Base-by-base conservation (phyloP, 2,329 filamentous ascomycete genomes). In the Stemphylium beticola region DNA sequence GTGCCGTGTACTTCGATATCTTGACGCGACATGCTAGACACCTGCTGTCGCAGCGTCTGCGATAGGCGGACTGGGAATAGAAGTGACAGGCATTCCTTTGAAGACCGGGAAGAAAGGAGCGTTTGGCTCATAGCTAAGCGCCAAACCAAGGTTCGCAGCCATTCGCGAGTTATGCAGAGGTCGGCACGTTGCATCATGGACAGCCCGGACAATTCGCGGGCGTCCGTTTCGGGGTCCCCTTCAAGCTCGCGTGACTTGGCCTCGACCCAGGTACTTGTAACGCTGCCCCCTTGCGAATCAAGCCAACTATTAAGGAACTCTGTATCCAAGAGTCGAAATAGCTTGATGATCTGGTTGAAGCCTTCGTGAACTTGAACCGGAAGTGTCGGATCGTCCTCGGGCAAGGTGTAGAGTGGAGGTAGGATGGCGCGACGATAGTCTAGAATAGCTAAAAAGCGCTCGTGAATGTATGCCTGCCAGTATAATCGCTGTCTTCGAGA, bases 381-480 rank as follows among this genome's bases (percentile, higher is more conserved):
- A n/a, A 79, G 69, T 3, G 68, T 71, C 9, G 72, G 65, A 55
- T 80, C 79, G 47, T 74, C 69, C 40, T 78, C 76, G 0, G 78
- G 78, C 5, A 77, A 65, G 2, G 64, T 64, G 11, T 68, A 67
- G 15, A 79, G 68, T 11, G 76, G 74, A 5, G 70, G 72, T n/a
- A 80, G 62, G 9, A 76, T 75, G 4, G 75, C 72, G n/a, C 70
- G 74, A 4, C 78, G 78, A 38, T 82, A 82, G 34, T 82, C 78
- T 4, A 81, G 72, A 22, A 85, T 79, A 31, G 80, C 79, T n/a
- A 82, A 63, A 62, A 85, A 85, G 14, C 83, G 78, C 63, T 85
- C 83, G 55, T 85, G 82, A 29, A 85, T 82, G 60, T 81, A 85
- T 11, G 78, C 78, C 57, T 83, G 78, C 82, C 83, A 85, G 65